Percentiles rank a stretch among this genome's conserved stretches.
phyloP scores from a whole-genome alignment of 768 basidiomycete species.

The Clitopilus hobsonii region DNA sequence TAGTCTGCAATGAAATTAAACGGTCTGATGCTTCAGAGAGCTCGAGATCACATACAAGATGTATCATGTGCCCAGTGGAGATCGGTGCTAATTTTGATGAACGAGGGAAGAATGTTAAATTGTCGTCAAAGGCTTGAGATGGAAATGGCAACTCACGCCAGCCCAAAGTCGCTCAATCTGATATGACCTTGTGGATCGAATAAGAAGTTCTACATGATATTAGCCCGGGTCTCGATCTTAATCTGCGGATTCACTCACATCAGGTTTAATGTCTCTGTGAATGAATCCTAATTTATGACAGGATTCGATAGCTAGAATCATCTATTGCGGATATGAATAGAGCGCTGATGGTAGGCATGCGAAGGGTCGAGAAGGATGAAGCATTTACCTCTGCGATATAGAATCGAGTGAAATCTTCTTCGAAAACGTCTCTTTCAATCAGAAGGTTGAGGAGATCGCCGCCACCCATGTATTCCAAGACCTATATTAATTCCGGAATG shows the following conservation, averaged over 20 bases:
- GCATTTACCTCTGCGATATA: slow-evolving; percentile 86
- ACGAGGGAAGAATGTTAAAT: not conserved
- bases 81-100: slow-evolving; percentile 56
- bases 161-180: slow-evolving; percentile 91
- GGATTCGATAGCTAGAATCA: slow-evolving; percentile 90
- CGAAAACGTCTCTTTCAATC: slow-evolving; percentile 87
- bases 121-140: not conserved
- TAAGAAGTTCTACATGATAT: slow-evolving; percentile 74
- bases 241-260: slow-evolving; percentile 44
- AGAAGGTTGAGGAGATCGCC: slow-evolving; percentile 94
- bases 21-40: too few relatives aligned
- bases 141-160: slow-evolving; percentile 67
- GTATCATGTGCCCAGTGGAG: slow-evolving; percentile 98
- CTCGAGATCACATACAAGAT: too few relatives aligned
- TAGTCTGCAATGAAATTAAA: too few relatives aligned
- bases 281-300: slow-evolving; percentile 96
- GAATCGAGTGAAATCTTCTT: slow-evolving; percentile 88
- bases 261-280: slow-evolving; percentile 96
- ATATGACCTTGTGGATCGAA: slow-evolving; percentile 94
- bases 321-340: slow-evolving; percentile 39
- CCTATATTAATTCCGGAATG: slow-evolving; percentile 44
- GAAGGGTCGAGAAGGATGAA: slow-evolving; percentile 10
- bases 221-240: slow-evolving; percentile 3
- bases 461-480: slow-evolving; percentile 94
- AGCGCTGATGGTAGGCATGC: slow-evolving; percentile 13